These are phyloP conservation scores for Yamadazyma kanchanaburiensis DNA, from an alignment of 1,139 yeast genomes.

Conservation along the genomic window DNA sequence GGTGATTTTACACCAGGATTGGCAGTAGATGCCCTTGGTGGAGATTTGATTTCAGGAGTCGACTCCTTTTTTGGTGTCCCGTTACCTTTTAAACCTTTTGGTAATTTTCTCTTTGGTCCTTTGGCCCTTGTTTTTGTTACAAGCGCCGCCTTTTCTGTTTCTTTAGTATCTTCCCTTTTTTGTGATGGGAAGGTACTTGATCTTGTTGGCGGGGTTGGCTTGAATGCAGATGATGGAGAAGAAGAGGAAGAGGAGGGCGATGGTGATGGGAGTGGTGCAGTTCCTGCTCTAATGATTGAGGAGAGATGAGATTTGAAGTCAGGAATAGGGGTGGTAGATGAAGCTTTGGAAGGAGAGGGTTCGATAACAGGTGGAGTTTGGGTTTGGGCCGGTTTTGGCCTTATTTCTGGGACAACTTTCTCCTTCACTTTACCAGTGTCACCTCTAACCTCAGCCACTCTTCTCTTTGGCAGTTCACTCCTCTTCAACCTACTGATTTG, in stretches of 20 bases:
- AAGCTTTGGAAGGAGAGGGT: no score
- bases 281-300: slow-evolving; percentile 12
- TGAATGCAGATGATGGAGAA: slow-evolving; percentile 1
- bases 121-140: slow-evolving; percentile 60
- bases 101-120: slow-evolving; percentile 76
- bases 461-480: slow-evolving; percentile 7
- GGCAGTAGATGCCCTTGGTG: no score
- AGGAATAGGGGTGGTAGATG: no score
- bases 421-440: no score
- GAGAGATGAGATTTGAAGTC: slow-evolving; percentile 13
- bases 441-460: no score
- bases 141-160: slow-evolving; percentile 43
- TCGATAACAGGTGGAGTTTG: slow-evolving; percentile 1
- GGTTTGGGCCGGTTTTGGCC: no score
- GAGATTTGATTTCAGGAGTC: no score
- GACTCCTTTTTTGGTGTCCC: no score
- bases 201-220: slow-evolving; percentile 1
- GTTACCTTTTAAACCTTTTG: slow-evolving; percentile 30
- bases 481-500: slow-evolving; percentile 7
- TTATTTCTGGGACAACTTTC: slow-evolving; percentile 8
- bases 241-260: slow-evolving; percentile 1
- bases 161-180: slow-evolving; percentile 9
- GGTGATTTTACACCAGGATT: no score
- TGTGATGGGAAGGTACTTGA: slow-evolving; percentile 5
- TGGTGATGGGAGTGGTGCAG: slow-evolving; percentile 9